Evolutionary conservation across 164 flowering plant species (phyloP).

Genomic region (Magnolia changhungtana): DNA sequence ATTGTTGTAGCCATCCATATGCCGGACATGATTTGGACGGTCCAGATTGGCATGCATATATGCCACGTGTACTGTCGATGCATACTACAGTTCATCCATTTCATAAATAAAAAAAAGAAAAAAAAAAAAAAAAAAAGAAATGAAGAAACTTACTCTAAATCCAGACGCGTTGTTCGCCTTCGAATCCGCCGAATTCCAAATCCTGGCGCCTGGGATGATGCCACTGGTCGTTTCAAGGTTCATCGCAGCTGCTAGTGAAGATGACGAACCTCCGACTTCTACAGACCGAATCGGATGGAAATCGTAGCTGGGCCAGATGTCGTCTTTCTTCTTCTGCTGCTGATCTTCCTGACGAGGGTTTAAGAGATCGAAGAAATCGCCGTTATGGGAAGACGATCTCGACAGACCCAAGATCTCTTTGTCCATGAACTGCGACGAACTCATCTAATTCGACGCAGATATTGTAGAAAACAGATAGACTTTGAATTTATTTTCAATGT

Average conservation of each 20-base stretch:
- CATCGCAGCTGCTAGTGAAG: conserved; percentile 3
- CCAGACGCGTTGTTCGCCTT: conserved; percentile 22
- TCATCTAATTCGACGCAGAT: conserved; percentile 32
- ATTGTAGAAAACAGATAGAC: no score
- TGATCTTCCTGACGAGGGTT: conserved; percentile 32
- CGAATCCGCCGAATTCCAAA: conserved; percentile 56
- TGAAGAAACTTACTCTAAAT: conserved; percentile 28
- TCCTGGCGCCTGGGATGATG: conserved; percentile 34
- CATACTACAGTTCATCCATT: no score
- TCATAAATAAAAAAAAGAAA: neutral
- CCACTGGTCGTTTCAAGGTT: conserved; percentile 25
- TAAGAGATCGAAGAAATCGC: conserved; percentile 58
- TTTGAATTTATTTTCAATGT: no score
- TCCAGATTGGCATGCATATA: no score
- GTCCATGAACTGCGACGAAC: conserved; percentile 74
- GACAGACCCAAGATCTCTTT: conserved; percentile 91
- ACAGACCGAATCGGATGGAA: conserved; percentile 71
- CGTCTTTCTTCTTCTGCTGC: conserved; percentile 44
- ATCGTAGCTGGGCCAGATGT: conserved; percentile 76
- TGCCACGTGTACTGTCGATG: neutral
- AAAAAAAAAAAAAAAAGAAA: neutral
- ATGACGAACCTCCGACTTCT: conserved; percentile 7
- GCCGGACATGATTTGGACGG: neutral
- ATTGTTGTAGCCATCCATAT: no score
- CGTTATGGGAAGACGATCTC: conserved; percentile 26